A percentile compares a stretch with the other conserved stretches of the same genome.
phyloP scores from a whole-genome alignment of 345 rosid species.

The Alliaria petiolata region DNA sequence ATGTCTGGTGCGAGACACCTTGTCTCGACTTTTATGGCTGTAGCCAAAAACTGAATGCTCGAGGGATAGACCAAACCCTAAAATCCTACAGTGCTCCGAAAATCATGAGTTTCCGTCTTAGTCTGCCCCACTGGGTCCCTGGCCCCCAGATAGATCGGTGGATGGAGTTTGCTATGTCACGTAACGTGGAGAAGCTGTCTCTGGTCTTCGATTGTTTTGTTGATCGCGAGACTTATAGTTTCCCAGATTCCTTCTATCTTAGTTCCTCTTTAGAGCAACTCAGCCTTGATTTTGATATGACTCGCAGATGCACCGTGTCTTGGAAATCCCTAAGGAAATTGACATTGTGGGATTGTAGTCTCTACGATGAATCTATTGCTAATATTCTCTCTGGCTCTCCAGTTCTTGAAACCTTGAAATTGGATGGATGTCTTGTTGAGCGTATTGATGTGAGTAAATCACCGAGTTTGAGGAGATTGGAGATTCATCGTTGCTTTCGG shows the following conservation, averaged over 20 bases:
- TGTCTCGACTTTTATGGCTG: too few species aligned
- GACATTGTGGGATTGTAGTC: neutral
- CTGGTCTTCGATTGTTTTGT: neutral
- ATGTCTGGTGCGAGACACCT: too few species aligned
- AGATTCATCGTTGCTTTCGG: neutral
- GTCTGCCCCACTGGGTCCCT: too few species aligned
- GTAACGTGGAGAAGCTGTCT: neutral
- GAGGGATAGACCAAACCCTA: too few species aligned
- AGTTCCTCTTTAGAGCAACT: neutral
- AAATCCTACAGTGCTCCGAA: too few species aligned
- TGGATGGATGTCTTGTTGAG: neutral
- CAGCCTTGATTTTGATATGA: neutral
- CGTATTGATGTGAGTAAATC: neutral
- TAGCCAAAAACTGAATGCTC: too few species aligned
- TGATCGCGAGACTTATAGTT: neutral
- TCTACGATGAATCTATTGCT: neutral
- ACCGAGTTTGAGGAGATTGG: neutral
- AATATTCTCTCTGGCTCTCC: constrained; percentile 11
- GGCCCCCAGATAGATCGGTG: neutral
- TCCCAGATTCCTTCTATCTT: neutral
- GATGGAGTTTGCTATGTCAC: neutral
- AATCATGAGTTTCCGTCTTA: neutral
- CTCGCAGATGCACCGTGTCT: neutral
- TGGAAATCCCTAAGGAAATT: constrained; percentile 6
- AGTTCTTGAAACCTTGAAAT: neutral